These are phyloP conservation scores for Noccaea bulbosa DNA, from an alignment of 345 rosid genomes.

Conservation along the genomic window DNA sequence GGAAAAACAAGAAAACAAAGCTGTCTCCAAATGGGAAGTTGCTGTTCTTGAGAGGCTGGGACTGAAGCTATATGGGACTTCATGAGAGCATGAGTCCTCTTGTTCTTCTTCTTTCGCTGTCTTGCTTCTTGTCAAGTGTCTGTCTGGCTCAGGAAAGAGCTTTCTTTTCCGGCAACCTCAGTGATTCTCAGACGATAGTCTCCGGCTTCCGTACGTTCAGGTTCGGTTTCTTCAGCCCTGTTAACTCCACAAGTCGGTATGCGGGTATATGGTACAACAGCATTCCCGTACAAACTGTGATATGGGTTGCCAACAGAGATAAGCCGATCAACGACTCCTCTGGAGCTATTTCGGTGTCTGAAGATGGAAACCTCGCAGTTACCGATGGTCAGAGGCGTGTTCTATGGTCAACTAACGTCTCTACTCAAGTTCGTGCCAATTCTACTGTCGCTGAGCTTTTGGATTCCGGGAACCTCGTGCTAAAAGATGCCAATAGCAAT, in stretches of 20 bases:
- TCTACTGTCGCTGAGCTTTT: too few relatives aligned
- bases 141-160: conserved; percentile 17
- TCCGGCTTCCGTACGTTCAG: conserved; percentile 45
- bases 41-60: too few relatives aligned
- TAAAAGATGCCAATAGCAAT: too few relatives aligned
- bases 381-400: conserved; percentile 41
- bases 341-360: conserved; percentile 43
- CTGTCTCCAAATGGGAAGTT: too few relatives aligned
- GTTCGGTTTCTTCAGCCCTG: conserved; percentile 7
- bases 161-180: conserved; percentile 25
- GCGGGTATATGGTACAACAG: conserved; percentile 57
- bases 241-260: conserved; percentile 45
- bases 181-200: conserved; percentile 33
- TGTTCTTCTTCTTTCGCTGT: not conserved
- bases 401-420: conserved; percentile 53
- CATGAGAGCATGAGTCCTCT: not conserved
- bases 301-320: conserved; percentile 62
- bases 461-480: too few relatives aligned
- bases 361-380: conserved; percentile 55
- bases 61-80: too few relatives aligned
- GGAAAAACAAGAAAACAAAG: too few relatives aligned
- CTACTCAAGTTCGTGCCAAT: too few relatives aligned
- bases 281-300: conserved; percentile 21
- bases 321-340: conserved; percentile 51
- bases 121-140: too few relatives aligned